Conservation (phyloP, 805 yeast genomes). For the Candida vartiovaarae region DNA sequence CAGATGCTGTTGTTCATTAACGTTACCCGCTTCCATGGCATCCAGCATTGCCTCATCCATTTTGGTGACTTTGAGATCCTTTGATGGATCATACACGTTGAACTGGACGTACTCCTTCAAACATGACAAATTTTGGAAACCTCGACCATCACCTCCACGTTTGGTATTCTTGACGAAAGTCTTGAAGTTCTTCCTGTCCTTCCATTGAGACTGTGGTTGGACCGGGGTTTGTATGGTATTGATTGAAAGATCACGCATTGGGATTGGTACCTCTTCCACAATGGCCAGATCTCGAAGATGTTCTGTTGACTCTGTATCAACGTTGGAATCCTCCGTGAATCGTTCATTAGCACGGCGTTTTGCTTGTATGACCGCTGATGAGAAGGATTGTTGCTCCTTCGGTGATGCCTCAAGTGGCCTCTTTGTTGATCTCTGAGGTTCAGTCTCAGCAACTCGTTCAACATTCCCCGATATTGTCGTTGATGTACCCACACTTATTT, state of each 20-base stretch:
- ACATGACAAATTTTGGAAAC: conserved; percentile 16
- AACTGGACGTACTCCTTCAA: conserved; percentile 29
- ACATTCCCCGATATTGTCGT: not conserved
- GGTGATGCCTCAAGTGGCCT: not conserved
- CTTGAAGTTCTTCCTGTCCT: conserved; percentile 33
- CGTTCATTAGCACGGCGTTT: conserved; percentile 19
- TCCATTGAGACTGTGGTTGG: conserved; percentile 18
- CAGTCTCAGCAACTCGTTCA: not conserved
- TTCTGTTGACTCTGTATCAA: conserved; percentile 22
- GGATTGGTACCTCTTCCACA: conserved; percentile 26
- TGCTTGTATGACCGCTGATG: conserved; percentile 12
- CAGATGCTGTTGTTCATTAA: not conserved
- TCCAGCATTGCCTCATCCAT: conserved; percentile 11
- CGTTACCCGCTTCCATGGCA: conserved; percentile 2
- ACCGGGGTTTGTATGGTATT: not conserved
- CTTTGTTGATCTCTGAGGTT: not conserved
- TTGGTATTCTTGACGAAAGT: conserved; percentile 27
- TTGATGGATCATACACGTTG: conserved; percentile 18
- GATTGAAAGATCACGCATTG: conserved; percentile 4
- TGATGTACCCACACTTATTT: too few species aligned
- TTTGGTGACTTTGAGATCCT: conserved; percentile 2
- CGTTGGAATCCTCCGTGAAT: conserved; percentile 12
- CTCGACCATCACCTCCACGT: conserved; percentile 5
- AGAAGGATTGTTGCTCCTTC: conserved; percentile 8
- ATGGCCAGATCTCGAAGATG: conserved; percentile 28